phyloP scores from a whole-genome alignment of 2,329 filamentous ascomycete genomes.

The Immersiporthe knoxdaviesiana region DNA sequence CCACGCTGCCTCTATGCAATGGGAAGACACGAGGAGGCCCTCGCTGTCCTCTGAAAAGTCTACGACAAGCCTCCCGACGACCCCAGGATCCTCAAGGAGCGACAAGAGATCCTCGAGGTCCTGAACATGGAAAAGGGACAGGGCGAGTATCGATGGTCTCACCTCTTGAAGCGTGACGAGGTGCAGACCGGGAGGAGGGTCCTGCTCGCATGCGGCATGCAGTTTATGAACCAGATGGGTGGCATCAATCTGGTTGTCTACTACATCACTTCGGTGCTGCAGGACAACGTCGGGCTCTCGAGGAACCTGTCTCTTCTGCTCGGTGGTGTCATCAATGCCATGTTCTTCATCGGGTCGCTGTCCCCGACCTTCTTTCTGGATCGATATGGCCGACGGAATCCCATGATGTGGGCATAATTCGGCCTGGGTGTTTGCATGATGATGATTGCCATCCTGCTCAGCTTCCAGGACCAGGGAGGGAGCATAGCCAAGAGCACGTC shows the following conservation, averaged over 20 bases:
- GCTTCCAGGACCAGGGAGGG: constrained; percentile 29
- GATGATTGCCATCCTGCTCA: constrained; percentile 42
- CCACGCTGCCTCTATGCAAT: constrained; percentile 37
- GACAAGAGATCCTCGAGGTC: constrained; percentile 43
- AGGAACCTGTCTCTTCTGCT: constrained; percentile 39
- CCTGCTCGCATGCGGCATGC: constrained; percentile 50
- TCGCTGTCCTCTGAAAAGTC: constrained; percentile 39
- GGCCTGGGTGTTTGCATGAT: constrained; percentile 43
- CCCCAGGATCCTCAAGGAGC: constrained; percentile 43
- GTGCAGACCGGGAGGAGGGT: constrained; percentile 48
- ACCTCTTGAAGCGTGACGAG: constrained; percentile 48
- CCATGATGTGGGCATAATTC: constrained; percentile 47
- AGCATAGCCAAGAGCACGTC: constrained; percentile 31
- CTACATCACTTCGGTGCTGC: constrained; percentile 39
- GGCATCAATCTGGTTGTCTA: constrained; percentile 52
- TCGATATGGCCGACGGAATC: constrained; percentile 42
- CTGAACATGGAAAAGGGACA: constrained; percentile 30
- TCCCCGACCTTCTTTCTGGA: constrained; percentile 27
- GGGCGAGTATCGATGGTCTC: constrained; percentile 42
- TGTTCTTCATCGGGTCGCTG: constrained; percentile 44
- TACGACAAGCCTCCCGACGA: constrained; percentile 46
- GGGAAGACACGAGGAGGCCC: constrained; percentile 36
- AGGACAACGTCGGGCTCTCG: constrained; percentile 40
- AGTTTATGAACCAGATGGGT: constrained; percentile 54
- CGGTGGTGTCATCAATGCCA: constrained; percentile 42